Evolutionary conservation across 768 basidiomycete species (phyloP), one percentile per base, ranked within the genome.

Genomic region (Kwoniella botswanensis): DNA sequence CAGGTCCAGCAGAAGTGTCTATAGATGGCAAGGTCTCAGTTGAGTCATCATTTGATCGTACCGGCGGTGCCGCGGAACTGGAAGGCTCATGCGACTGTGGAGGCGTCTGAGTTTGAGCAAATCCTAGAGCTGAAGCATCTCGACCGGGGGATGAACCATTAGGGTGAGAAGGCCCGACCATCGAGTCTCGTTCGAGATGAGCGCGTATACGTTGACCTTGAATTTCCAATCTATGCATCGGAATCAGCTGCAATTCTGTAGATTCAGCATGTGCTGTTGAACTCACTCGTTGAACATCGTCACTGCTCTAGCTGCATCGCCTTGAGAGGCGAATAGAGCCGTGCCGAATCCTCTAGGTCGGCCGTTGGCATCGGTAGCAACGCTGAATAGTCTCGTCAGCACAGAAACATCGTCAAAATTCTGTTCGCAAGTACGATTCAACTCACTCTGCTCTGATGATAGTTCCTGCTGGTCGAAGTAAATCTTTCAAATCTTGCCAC

Each of bases 401-500:
- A 57, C 42, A n/a, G 52, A 29, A 10, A 18, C 26, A 54, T 2
- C 1, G 18, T 50, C 3, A 18, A 17, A 17, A 18, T 13, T 1
- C 35, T 35, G 0, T 1, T 35, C 4, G 35, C 7, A 35, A 35
- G 1, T 35, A 35, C 35, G 35, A 1, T 35, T 6, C 3, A 0
- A 73, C 78, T 72, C 53, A 81, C 78, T 84, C 83, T 15, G 96
- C 96, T 24, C 96, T 89, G 44, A 94, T 85, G 65, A 98, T 91
- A 21, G 91, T 90, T 18, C 96, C 95, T 1, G 93, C 93, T 72
- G 92, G 90, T 29, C 95, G 89, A 81, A 98, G 96, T 4, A 98
- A 87, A 84, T 98, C 95, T 84, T 98, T 98, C 55, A 99, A 87
- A 80, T 98, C 96, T 84, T 98, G 96, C 96, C 96, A 99, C 85